These are phyloP conservation scores for Phytophthora sp. DNA, from an alignment of 352 stramenopile species.

Conservation along the genomic window DNA sequence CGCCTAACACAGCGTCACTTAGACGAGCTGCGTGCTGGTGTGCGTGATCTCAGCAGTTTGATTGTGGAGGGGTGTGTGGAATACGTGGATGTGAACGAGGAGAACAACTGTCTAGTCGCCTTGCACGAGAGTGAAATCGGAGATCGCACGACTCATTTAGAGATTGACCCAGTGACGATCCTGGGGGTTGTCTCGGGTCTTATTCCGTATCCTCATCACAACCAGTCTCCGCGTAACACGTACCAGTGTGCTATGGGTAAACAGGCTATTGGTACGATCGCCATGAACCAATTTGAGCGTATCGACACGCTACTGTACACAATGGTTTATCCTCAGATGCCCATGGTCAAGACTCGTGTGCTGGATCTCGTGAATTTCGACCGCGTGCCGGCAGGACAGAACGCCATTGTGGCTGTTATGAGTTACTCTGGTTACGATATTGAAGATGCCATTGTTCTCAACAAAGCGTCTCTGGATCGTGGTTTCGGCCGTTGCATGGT, in stretches of 20 bases:
- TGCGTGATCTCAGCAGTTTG: slow-evolving; percentile 82
- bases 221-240: slow-evolving; percentile 98
- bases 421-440: slow-evolving; percentile 99
- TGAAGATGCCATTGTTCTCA: slow-evolving; percentile 99
- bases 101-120: slow-evolving; percentile 99
- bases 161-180: slow-evolving; percentile 99
- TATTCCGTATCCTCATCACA: slow-evolving; percentile 99
- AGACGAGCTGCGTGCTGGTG: slow-evolving; percentile 86
- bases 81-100: slow-evolving; percentile 99
- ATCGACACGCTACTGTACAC: slow-evolving; percentile 99
- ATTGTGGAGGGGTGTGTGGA: slow-evolving; percentile 97
- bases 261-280: slow-evolving; percentile 99
- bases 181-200: slow-evolving; percentile 98
- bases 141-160: slow-evolving; percentile 96
- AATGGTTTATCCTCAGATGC: slow-evolving; percentile 99
- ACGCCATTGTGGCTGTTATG: slow-evolving; percentile 99
- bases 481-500: slow-evolving; percentile 99
- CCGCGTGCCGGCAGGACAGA: slow-evolving; percentile 97
- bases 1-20: slow-evolving; percentile 96
- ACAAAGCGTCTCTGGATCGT: slow-evolving; percentile 96
- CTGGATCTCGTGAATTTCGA: slow-evolving; percentile 99
- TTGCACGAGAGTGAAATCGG: slow-evolving; percentile 94
- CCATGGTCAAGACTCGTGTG: slow-evolving; percentile 99
- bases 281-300: slow-evolving; percentile 99
- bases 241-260: slow-evolving; percentile 99